A percentile compares a stretch with the other conserved stretches of the same genome.
Conservation (phyloP, 1,139 yeast species). For the Blastobotrys petasosporus region DNA sequence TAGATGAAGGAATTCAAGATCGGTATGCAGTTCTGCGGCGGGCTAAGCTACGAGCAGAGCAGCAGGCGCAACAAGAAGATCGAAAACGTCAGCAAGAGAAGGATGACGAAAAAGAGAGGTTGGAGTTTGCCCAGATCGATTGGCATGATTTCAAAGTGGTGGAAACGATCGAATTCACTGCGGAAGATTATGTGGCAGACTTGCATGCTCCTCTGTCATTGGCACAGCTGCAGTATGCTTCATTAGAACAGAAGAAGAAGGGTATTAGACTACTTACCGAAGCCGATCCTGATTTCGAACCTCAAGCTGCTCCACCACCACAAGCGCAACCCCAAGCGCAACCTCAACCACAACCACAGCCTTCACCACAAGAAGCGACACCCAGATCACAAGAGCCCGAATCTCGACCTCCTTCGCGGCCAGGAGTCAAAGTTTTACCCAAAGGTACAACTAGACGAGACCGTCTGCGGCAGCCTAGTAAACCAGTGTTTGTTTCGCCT, state of each 20-base stretch:
- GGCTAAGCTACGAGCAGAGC: conserved; percentile 56
- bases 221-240: conserved; percentile 55
- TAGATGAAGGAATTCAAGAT: conserved; percentile 25
- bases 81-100: conserved; percentile 29
- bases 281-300: conserved; percentile 36
- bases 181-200: conserved; percentile 56
- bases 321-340: neutral
- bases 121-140: conserved; percentile 69
- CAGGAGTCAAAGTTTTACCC: conserved; percentile 51
- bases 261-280: conserved; percentile 33
- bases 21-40: conserved; percentile 41
- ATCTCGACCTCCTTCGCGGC: conserved; percentile 39
- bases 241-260: conserved; percentile 45
- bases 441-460: conserved; percentile 61
- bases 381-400: conserved; percentile 11
- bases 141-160: conserved; percentile 82
- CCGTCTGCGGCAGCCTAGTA: conserved; percentile 28
- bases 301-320: conserved; percentile 13
- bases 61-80: conserved; percentile 39
- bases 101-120: conserved; percentile 38
- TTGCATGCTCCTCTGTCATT: conserved; percentile 57
- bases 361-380: conserved; percentile 2
- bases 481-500: conserved; percentile 56
- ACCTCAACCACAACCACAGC: conserved; percentile 16
- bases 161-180: conserved; percentile 62